A percentile compares a stretch with the other conserved stretches of the same genome.
Evolutionary conservation across 2,329 filamentous ascomycete genomes (phyloP).

Genomic region (Fusarium tricinctum): DNA sequence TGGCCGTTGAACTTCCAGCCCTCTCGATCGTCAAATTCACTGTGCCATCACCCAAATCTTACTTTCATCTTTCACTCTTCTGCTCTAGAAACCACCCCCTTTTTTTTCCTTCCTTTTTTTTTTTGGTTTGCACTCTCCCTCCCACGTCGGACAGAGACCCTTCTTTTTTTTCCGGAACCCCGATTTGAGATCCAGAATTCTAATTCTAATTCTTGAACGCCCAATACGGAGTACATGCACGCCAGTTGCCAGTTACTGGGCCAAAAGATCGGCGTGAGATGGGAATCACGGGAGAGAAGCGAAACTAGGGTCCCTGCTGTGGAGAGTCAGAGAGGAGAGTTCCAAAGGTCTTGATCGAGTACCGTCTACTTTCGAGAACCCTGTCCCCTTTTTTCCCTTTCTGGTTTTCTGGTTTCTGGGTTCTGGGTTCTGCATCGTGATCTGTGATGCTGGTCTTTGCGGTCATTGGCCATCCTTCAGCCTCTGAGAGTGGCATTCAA

Average conservation of each 20-base stretch:
- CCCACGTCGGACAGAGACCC: slow-evolving; percentile 3
- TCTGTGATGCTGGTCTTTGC: slow-evolving; percentile 22
- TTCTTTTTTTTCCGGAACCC: slow-evolving; percentile 11
- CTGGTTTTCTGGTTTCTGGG: slow-evolving; percentile 2
- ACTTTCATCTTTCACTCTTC: not conserved
- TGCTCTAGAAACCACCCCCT: not conserved
- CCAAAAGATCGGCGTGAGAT: slow-evolving; percentile 30
- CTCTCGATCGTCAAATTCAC: slow-evolving; percentile 31
- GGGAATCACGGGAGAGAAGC: slow-evolving; percentile 1
- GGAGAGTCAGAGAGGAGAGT: not conserved
- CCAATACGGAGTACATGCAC: slow-evolving; percentile 1
- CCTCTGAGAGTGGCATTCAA: slow-evolving; percentile 13
- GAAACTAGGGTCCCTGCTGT: slow-evolving; percentile 27
- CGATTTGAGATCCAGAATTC: slow-evolving; percentile 5
- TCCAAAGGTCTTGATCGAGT: slow-evolving; percentile 28
- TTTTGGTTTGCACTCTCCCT: not conserved
- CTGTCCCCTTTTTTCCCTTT: not conserved
- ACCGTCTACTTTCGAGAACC: slow-evolving; percentile 26
- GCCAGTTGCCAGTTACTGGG: not conserved
- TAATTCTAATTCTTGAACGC: not conserved
- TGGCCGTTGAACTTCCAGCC: slow-evolving; percentile 14
- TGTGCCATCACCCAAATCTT: slow-evolving; percentile 25
- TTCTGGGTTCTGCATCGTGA: slow-evolving; percentile 29
- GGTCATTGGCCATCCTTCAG: slow-evolving; percentile 28
- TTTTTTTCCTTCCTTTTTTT: no score